A percentile compares a stretch with the other conserved stretches of the same genome.
Evolutionary conservation across 805 yeast species (phyloP).

Genomic region (Alloascoidea africana): DNA sequence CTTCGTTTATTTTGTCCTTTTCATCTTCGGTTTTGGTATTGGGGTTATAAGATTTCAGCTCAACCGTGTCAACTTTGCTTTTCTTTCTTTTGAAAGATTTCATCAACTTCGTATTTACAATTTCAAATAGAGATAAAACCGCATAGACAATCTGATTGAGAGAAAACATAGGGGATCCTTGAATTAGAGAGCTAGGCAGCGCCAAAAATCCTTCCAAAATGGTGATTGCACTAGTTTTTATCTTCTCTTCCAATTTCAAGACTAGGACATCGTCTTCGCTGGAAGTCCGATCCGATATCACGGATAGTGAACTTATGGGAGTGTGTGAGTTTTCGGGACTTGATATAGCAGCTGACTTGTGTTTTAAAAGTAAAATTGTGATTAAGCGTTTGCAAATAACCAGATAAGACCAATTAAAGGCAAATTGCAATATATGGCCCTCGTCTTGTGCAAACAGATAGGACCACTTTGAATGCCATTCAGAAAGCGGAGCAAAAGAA

Average conservation of each 20-base stretch:
- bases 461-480: slow-evolving; percentile 32
- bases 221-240: slow-evolving; percentile 21
- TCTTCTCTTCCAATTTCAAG: slow-evolving; percentile 8
- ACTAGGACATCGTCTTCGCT: slow-evolving; percentile 1
- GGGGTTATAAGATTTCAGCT: too few relatives aligned
- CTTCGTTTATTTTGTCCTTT: slow-evolving; percentile 14
- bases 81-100: not conserved
- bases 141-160: slow-evolving; percentile 39
- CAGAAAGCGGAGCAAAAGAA: slow-evolving; percentile 15
- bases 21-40: too few relatives aligned
- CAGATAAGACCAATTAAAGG: slow-evolving; percentile 31
- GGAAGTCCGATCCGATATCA: slow-evolving; percentile 2
- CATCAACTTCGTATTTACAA: slow-evolving; percentile 18
- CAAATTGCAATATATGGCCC: slow-evolving; percentile 31
- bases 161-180: slow-evolving; percentile 39
- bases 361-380: slow-evolving; percentile 4
- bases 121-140: slow-evolving; percentile 35
- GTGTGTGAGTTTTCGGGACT: not conserved
- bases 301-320: not conserved
- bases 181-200: slow-evolving; percentile 22
- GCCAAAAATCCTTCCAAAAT: not conserved
- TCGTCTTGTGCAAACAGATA: slow-evolving; percentile 30
- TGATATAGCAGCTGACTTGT: not conserved
- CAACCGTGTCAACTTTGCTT: too few relatives aligned
- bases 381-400: slow-evolving; percentile 23